A percentile compares a stretch with the other conserved stretches of the same genome.
phyloP scores from a whole-genome alignment of 495 filamentous ascomycete species.

The Tuber indicum region DNA sequence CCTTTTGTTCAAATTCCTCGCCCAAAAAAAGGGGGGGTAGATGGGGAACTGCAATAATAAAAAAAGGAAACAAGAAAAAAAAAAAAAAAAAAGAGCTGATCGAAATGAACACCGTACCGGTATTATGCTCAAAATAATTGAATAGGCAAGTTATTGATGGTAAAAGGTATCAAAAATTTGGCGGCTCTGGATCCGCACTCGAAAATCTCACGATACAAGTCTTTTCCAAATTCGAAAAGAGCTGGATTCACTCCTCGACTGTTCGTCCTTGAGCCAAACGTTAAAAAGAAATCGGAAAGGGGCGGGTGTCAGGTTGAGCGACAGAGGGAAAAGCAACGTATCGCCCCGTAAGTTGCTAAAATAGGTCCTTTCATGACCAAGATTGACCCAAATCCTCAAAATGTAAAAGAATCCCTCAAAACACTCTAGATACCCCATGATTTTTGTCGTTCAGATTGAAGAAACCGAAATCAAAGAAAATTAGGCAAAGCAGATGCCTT shows the following conservation, averaged over 20 bases:
- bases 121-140: constrained; percentile 3
- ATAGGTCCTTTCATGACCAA: constrained; percentile 33
- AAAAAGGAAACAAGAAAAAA: background rate
- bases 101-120: background rate
- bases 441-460: constrained; percentile 23
- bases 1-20: constrained; percentile 16
- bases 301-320: constrained; percentile 36
- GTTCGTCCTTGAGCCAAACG: constrained; percentile 38
- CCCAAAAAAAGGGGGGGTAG: constrained; percentile 21
- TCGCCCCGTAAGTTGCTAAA: constrained; percentile 34
- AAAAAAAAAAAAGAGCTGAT: constrained; percentile 9
- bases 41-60: background rate
- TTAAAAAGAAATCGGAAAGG: constrained; percentile 37
- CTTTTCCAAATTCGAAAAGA: constrained; percentile 27
- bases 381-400: constrained; percentile 22
- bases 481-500: constrained; percentile 25
- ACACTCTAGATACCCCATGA: constrained; percentile 29
- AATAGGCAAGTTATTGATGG: background rate
- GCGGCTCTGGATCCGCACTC: background rate
- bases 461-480: constrained; percentile 29
- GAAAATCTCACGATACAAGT: constrained; percentile 37
- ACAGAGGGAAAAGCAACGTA: constrained; percentile 39
- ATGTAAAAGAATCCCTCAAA: constrained; percentile 38
- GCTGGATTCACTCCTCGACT: constrained; percentile 34
- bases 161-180: background rate